These are phyloP conservation scores for Pichia scutulata DNA, from an alignment of 805 yeast genomes.

Conservation along the genomic window DNA sequence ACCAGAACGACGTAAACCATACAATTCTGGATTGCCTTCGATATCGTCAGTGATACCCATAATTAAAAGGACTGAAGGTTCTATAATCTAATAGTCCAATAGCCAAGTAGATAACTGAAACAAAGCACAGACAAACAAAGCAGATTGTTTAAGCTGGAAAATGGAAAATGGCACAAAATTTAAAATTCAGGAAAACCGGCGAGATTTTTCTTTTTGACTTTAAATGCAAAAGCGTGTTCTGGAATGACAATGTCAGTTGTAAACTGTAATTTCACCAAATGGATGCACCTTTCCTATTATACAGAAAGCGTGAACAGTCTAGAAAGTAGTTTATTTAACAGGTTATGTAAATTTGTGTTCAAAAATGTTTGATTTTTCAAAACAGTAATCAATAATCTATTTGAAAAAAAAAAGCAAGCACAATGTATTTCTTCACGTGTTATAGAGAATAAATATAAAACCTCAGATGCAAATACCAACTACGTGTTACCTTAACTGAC, in stretches of 20 bases:
- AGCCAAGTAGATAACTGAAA: neutral
- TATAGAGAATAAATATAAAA: no score
- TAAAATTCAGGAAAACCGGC: neutral
- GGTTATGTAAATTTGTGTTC: neutral
- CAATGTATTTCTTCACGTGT: neutral
- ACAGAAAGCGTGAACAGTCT: neutral
- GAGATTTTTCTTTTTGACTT: neutral
- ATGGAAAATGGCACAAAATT: neutral
- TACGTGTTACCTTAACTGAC: neutral
- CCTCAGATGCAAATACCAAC: neutral
- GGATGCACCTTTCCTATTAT: neutral
- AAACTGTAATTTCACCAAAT: neutral
- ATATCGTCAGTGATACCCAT: conserved; percentile 36
- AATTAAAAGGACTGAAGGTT: neutral
- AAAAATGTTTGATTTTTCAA: no score
- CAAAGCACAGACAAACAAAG: neutral
- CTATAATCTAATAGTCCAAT: neutral
- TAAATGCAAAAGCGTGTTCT: neutral
- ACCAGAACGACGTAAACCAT: conserved; percentile 72
- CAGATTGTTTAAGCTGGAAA: neutral
- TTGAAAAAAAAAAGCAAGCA: no score
- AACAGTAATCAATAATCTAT: neutral
- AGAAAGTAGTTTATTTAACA: no score
- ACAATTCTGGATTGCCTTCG: conserved; percentile 67
- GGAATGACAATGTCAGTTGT: neutral